A percentile compares a stretch with the other conserved stretches of the same genome.
phyloP scores from a whole-genome alignment of 1,139 yeast genomes.

The Saccharomyces hybrid region DNA sequence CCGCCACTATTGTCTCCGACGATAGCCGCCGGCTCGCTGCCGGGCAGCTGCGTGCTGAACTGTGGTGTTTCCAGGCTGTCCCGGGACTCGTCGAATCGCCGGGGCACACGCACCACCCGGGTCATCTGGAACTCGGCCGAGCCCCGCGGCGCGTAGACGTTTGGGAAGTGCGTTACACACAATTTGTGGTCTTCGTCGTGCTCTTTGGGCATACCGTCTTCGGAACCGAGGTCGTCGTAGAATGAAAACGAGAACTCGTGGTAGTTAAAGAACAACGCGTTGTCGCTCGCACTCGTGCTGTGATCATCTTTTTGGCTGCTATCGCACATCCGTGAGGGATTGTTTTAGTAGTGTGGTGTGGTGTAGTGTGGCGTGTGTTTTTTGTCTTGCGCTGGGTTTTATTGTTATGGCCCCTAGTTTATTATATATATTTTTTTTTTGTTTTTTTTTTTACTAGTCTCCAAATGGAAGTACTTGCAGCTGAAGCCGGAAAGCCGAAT shows the following conservation, averaged over 20 bases:
- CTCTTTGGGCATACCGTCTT: conserved; percentile 9
- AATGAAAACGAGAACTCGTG: conserved; percentile 47
- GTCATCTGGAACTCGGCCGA: conserved; percentile 36
- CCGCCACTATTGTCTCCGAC: conserved; percentile 18
- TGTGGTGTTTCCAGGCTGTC: conserved; percentile 41
- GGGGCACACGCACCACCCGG: conserved; percentile 58
- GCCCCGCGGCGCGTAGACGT: conserved; percentile 36
- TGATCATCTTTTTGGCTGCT: conserved; percentile 10
- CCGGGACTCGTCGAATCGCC: conserved; percentile 34
- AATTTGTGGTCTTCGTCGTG: conserved; percentile 33
- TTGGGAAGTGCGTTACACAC: conserved; percentile 61
- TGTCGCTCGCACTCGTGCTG: conserved; percentile 4
- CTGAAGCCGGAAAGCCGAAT: too few species aligned
- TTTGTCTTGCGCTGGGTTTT: too few species aligned
- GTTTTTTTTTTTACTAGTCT: too few species aligned
- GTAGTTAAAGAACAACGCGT: conserved; percentile 51
- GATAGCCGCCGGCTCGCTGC: conserved; percentile 60
- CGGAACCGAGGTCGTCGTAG: conserved; percentile 27
- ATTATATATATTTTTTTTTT: too few species aligned
- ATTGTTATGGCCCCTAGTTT: too few species aligned
- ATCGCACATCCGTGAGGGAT: neutral
- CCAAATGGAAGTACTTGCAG: too few species aligned
- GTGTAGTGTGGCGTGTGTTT: too few species aligned
- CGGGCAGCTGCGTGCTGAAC: conserved; percentile 54
- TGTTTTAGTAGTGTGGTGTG: neutral